These are phyloP conservation scores for Uronychia setigera DNA, from an alignment of 73 alveolate genomes.

Conservation along the genomic window DNA sequence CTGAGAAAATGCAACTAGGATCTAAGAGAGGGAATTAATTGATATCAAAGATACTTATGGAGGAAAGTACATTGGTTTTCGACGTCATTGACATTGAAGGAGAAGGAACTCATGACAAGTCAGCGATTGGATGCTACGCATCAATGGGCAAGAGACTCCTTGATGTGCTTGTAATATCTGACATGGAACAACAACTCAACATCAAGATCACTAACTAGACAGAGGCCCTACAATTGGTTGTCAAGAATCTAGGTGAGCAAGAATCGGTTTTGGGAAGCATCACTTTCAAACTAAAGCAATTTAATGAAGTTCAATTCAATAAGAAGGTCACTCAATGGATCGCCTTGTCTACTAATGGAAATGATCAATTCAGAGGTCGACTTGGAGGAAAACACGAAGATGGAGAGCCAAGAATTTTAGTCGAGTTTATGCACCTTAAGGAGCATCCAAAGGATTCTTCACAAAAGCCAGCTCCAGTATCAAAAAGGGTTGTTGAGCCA, in stretches of 20 bases:
- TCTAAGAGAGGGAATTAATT: too few relatives aligned
- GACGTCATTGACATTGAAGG: too few relatives aligned
- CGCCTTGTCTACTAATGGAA: conserved; percentile 3
- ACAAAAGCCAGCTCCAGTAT: background rate
- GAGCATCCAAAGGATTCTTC: conserved; percentile 1
- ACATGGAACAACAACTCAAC: conserved; percentile 23
- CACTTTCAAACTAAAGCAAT: conserved; percentile 1
- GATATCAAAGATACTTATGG: too few relatives aligned
- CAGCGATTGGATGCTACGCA: conserved; percentile 33
- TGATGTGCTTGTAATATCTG: conserved; percentile 43
- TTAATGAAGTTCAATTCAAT: background rate
- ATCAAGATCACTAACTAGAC: background rate
- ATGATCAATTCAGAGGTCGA: background rate
- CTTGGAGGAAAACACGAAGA: conserved; percentile 26
- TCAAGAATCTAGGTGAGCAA: conserved; percentile 28
- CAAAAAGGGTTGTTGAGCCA: background rate
- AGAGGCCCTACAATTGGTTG: conserved; percentile 20
- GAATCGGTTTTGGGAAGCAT: conserved; percentile 32
- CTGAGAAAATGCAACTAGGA: too few relatives aligned
- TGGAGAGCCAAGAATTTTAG: conserved; percentile 52
- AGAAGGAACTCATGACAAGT: conserved; percentile 13
- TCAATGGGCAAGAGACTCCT: conserved; percentile 19
- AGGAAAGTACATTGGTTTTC: too few relatives aligned
- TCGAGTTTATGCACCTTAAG: conserved; percentile 14
- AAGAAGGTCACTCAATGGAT: conserved; percentile 11